Evolutionary conservation across 495 filamentous ascomycete genomes (phyloP).

Genomic region (Physcia stellaris): DNA sequence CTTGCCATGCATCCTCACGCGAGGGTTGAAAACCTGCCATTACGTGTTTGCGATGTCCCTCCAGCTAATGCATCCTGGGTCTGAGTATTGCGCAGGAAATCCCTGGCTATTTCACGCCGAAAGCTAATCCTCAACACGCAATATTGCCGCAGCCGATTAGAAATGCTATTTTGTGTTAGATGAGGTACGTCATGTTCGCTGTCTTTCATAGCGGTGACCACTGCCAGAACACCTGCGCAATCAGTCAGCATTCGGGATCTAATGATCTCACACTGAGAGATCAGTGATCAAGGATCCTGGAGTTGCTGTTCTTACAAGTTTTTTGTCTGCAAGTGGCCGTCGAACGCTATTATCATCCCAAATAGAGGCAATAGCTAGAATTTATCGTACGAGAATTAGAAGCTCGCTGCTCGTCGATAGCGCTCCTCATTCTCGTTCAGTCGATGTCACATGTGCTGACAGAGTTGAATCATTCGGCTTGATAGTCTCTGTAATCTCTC

Average conservation of each 20-base stretch:
- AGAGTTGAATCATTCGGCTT: conserved; percentile 1
- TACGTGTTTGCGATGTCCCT: too few relatives aligned
- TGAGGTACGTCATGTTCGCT: too few relatives aligned
- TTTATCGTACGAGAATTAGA: conserved; percentile 2
- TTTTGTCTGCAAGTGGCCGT: background rate
- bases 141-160: too few relatives aligned
- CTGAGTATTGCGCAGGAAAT: too few relatives aligned
- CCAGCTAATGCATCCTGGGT: too few relatives aligned
- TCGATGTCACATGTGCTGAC: conserved; percentile 4
- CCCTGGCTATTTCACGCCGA: too few relatives aligned
- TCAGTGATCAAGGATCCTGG: background rate
- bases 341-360: background rate
- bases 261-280: background rate
- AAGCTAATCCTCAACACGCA: too few relatives aligned
- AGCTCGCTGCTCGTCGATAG: background rate
- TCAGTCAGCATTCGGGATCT: background rate
- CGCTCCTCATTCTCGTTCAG: conserved; percentile 3
- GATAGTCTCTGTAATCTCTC: background rate
- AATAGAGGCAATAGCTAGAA: background rate
- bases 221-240: background rate
- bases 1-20: too few relatives aligned
- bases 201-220: too few relatives aligned
- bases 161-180: too few relatives aligned
- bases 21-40: too few relatives aligned
- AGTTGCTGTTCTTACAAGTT: background rate